Conservation (phyloP, 2,329 filamentous ascomycete genomes). For the Pseudocercospora vitis region DNA sequence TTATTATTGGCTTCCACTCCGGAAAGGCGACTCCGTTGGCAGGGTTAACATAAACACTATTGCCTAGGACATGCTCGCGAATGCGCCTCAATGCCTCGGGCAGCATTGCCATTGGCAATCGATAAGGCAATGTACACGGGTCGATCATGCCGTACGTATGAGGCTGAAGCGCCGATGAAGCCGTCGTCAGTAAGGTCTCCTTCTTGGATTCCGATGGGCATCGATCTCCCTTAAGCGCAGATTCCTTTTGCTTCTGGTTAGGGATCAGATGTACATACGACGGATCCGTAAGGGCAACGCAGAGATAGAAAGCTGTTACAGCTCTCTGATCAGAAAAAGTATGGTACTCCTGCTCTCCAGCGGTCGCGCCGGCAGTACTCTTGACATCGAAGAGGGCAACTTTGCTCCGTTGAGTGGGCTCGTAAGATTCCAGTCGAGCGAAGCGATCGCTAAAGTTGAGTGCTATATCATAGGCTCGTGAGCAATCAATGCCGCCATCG, state of each 20-base stretch:
- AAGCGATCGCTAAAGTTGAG: neutral
- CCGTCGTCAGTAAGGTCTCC: neutral
- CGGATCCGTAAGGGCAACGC: neutral
- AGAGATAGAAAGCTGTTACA: neutral
- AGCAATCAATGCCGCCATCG: neutral
- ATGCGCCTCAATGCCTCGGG: neutral
- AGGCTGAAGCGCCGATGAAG: neutral
- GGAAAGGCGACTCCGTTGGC: neutral
- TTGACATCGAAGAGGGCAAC: neutral
- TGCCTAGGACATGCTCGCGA: neutral
- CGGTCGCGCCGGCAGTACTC: neutral
- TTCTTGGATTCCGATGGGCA: neutral
- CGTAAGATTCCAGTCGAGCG: neutral
- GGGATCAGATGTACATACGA: neutral
- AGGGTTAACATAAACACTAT: neutral
- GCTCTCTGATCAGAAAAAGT: neutral
- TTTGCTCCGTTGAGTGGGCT: neutral
- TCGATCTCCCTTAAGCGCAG: neutral
- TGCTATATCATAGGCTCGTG: neutral
- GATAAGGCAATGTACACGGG: neutral
- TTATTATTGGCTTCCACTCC: neutral
- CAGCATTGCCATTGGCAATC: neutral
- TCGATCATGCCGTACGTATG: neutral
- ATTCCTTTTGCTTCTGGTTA: neutral
- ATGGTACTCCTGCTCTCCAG: neutral